phyloP scores from a whole-genome alignment of 1,284 basidiomycete species.

The Malassezia furfur region DNA sequence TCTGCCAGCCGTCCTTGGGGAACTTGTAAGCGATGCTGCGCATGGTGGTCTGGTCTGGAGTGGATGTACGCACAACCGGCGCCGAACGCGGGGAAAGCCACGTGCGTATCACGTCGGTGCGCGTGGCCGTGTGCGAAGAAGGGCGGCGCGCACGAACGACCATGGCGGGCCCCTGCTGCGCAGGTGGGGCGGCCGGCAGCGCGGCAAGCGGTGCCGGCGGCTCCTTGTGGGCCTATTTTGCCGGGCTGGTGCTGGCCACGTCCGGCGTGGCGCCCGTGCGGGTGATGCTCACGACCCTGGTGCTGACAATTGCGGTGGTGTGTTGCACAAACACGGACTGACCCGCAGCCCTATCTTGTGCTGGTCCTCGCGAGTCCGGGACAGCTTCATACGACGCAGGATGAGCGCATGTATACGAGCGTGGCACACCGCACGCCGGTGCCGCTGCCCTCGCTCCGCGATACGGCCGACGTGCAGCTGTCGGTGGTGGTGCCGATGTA shows the following conservation, averaged over 20 bases:
- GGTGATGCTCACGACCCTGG: slow-evolving; percentile 2
- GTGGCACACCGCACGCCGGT: background rate
- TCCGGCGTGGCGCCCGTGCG: background rate
- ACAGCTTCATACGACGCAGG: slow-evolving; percentile 1
- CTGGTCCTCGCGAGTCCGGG: slow-evolving; percentile 5
- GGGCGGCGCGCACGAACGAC: background rate
- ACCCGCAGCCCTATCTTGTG: slow-evolving; percentile 6
- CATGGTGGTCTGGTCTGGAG: background rate
- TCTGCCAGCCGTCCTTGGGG: slow-evolving; percentile 14
- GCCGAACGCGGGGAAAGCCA: background rate
- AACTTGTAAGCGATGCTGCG: slow-evolving; percentile 11
- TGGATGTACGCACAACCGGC: background rate
- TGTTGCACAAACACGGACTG: background rate
- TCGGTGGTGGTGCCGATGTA: slow-evolving; percentile 79
- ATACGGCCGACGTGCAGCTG: slow-evolving; percentile 52
- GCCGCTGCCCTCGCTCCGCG: slow-evolving; percentile 49
- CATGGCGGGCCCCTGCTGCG: slow-evolving; percentile 16
- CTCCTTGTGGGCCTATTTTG: background rate
- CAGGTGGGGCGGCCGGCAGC: background rate
- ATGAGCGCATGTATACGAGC: slow-evolving; percentile 10
- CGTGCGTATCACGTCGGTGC: background rate
- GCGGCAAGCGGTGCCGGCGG: background rate
- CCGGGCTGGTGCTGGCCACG: background rate
- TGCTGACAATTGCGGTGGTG: background rate
- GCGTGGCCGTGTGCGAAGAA: no score